Evolutionary conservation across 2,329 filamentous ascomycete species (phyloP), one percentile per base, ranked within the genome.

Genomic region (Fusarium pseudoanthophilum): DNA sequence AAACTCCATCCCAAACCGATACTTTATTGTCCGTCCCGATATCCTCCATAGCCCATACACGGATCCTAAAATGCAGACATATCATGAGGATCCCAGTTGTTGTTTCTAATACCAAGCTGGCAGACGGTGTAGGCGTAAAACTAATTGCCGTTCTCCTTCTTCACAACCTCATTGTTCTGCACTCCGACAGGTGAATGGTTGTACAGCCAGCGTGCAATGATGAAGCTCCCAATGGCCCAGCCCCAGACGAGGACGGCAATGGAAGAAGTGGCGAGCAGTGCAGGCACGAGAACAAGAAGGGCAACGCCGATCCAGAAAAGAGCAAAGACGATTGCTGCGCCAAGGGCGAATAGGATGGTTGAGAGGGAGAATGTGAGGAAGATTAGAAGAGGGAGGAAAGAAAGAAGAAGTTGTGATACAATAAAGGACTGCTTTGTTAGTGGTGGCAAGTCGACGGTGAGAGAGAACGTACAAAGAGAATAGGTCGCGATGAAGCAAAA

Each of bases 301-400:
- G 91, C 92, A 49, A 93, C 80, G 57, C 90, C 89, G 60, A 90
- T 87, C 85, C 90, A 92, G 83, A 92, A 91, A 53, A 92, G 85
- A 3, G 89, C 88, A 83, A 93, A 93, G 63, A 91, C 77, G 43
- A 93, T 77, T 18, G 91, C 91, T 36, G 87, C 86, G 46, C 90
- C 82, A 45, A 93, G 79, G 21, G 91, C 88, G 79, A 94, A 87
- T 70, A 91, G 80, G 71, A 91, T 82, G 67, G 91, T 88, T 43
- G 88, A 89, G 45, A 91, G 75, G 62, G 87, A 85, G 84, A 95
- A 94, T 75, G 88, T 83, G 63, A 87, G 72, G 84, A 96, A 95
- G 71, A 95, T 83, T 45, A 91, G 81, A 66, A 95, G 77, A 2
- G 93, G 93, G 20, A 93, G 81, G 64, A 90, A 87, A 20, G 90